phyloP scores from a whole-genome alignment of 495 filamentous ascomycete species.

The Xylaria castorea region DNA sequence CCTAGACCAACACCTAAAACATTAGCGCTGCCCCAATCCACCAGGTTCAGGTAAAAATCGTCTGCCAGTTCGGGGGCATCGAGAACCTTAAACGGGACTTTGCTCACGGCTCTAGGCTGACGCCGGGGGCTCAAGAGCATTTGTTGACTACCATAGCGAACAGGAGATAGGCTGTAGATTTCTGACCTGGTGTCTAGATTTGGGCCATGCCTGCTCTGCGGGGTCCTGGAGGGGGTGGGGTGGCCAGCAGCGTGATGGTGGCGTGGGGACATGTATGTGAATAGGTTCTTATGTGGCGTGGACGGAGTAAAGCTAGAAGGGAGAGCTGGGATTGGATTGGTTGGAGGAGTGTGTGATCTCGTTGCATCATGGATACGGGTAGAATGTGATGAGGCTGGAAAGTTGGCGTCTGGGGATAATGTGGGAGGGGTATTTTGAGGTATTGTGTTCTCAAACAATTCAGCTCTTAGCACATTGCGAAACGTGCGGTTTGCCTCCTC shows the following conservation, averaged over 20 bases:
- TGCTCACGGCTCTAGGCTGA: slow-evolving; percentile 85
- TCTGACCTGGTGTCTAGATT: slow-evolving; percentile 89
- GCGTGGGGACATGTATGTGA: slow-evolving; percentile 86
- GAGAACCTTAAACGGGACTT: slow-evolving; percentile 96
- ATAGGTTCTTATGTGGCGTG: slow-evolving; percentile 96
- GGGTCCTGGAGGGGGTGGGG: slow-evolving; percentile 86
- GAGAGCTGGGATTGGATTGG: slow-evolving; percentile 63
- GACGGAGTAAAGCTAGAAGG: slow-evolving; percentile 81
- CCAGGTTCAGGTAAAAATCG: slow-evolving; percentile 96
- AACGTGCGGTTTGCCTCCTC: slow-evolving; percentile 95
- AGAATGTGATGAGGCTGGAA: slow-evolving; percentile 59
- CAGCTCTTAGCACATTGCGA: slow-evolving; percentile 83
- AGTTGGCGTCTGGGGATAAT: slow-evolving; percentile 67
- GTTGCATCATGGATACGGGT: slow-evolving; percentile 70
- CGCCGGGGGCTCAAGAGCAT: slow-evolving; percentile 90
- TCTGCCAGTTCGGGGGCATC: slow-evolving; percentile 96
- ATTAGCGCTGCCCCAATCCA: slow-evolving; percentile 98
- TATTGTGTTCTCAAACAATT: slow-evolving; percentile 88
- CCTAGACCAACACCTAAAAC: slow-evolving; percentile 90
- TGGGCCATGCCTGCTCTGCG: slow-evolving; percentile 80
- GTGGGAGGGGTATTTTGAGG: slow-evolving; percentile 78
- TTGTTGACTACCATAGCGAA: slow-evolving; percentile 86
- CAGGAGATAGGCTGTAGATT: slow-evolving; percentile 90
- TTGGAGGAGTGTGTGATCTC: slow-evolving; percentile 82
- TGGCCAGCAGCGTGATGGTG: slow-evolving; percentile 72